These are phyloP conservation scores for Tolypocladium amazonense DNA, from an alignment of 2,329 filamentous ascomycete genomes.

Conservation along the genomic window DNA sequence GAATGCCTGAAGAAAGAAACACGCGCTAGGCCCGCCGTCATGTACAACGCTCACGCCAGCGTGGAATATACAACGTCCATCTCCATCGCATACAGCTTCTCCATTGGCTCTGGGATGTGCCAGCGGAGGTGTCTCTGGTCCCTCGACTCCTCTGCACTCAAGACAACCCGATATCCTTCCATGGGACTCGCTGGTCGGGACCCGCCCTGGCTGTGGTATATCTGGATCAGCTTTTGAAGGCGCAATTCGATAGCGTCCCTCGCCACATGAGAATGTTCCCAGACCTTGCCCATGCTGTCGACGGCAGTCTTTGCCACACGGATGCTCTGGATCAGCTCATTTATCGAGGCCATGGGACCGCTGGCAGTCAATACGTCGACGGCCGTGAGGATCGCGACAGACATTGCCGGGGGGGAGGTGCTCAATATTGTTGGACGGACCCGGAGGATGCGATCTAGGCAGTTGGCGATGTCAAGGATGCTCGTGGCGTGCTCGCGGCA, in stretches of 20 bases:
- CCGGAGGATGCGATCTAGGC: conserved; percentile 25
- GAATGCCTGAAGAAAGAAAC: conserved; percentile 5
- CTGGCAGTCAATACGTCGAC: conserved; percentile 56
- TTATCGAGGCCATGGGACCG: conserved; percentile 39
- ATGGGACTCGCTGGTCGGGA: conserved; percentile 14
- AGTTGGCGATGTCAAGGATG: conserved; percentile 36
- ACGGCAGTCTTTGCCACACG: conserved; percentile 41
- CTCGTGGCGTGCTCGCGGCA: conserved; percentile 41
- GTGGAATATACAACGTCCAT: conserved; percentile 26
- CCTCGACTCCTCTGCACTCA: conserved; percentile 13
- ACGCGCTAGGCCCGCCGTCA: no score
- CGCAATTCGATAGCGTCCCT: conserved; percentile 33
- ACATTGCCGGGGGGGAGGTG: conserved; percentile 50
- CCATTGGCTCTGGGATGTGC: conserved; percentile 25
- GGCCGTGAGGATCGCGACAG: conserved; percentile 51
- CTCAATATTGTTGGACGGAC: conserved; percentile 18
- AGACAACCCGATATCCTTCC: conserved; percentile 20
- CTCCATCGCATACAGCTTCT: conserved; percentile 22
- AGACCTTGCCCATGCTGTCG: conserved; percentile 44
- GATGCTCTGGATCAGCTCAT: conserved; percentile 42
- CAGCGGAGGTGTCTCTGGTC: conserved; percentile 19
- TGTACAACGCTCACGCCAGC: conserved; percentile 9
- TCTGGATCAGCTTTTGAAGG: conserved; percentile 20
- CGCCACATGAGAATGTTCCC: conserved; percentile 46
- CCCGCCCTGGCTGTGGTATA: conserved; percentile 18